Conservation (phyloP, 75 land plant species). For the Azolla pinnata region DNA sequence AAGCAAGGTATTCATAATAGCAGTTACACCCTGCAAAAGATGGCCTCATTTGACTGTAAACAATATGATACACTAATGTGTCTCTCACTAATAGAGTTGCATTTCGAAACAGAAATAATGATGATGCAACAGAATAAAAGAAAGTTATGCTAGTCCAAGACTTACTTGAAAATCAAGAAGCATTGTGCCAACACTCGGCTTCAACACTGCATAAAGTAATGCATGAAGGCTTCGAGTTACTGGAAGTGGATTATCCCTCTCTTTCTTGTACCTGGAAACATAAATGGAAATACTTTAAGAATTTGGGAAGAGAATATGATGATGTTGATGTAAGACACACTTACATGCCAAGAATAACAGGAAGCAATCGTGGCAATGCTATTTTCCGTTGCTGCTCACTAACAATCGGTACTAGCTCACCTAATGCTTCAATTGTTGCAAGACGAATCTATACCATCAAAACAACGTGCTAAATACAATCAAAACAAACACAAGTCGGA, state of each 20-base stretch:
- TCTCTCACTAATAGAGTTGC: too few species aligned
- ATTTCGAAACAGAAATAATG: too few species aligned
- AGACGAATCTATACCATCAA: conserved; percentile 44
- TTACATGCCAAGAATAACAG: conserved; percentile 79
- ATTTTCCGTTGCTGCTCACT: conserved; percentile 57
- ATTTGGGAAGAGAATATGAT: not conserved
- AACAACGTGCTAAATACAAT: too few species aligned
- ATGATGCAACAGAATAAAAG: too few species aligned
- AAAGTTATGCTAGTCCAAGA: too few species aligned
- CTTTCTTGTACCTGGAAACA: conserved; percentile 59
- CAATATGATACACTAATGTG: too few species aligned
- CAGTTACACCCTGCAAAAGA: conserved; percentile 46
- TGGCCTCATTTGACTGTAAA: too few species aligned
- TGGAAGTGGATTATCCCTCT: conserved; percentile 52
- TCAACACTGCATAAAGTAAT: conserved; percentile 66
- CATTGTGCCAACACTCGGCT: conserved; percentile 64
- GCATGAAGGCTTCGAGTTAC: conserved; percentile 62
- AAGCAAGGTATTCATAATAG: conserved; percentile 59
- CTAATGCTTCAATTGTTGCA: conserved; percentile 81
- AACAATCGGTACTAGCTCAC: conserved; percentile 76
- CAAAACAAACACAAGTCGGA: too few species aligned
- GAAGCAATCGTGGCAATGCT: conserved; percentile 69
- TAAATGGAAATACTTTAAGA: not conserved
- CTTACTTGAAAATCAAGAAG: conserved; percentile 91
- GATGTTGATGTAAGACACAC: conserved; percentile 1